These are phyloP conservation scores for Lichtheimia hyalospora DNA, from an alignment of 371 early-diverging fungal species.

Conservation along the genomic window DNA sequence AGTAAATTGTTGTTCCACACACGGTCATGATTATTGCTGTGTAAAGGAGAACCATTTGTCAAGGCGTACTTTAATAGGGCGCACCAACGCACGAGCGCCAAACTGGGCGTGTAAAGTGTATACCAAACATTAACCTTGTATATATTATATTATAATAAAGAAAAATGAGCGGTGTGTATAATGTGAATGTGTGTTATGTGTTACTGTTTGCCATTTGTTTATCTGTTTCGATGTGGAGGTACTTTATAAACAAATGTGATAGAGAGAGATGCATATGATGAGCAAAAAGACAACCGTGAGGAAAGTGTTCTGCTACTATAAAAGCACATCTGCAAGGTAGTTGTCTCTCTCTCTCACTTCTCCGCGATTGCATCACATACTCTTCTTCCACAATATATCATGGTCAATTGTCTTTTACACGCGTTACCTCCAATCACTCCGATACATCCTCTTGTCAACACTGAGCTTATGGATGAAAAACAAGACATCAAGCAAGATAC, in stretches of 20 bases:
- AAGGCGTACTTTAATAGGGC: too few species aligned
- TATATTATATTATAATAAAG: too few species aligned
- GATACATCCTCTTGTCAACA: not conserved
- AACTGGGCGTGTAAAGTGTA: too few species aligned
- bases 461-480: not conserved
- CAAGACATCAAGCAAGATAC: not conserved
- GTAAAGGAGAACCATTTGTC: too few species aligned
- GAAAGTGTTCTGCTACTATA: not conserved
- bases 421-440: constrained; percentile 1
- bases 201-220: constrained; percentile 3
- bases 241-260: not conserved
- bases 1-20: too few species aligned
- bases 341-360: not conserved
- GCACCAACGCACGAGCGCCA: too few species aligned
- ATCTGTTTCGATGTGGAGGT: constrained; percentile 9
- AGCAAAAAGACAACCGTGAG: not conserved
- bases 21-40: too few species aligned
- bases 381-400: not conserved
- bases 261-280: not conserved
- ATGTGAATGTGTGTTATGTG: not conserved
- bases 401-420: constrained; percentile 10
- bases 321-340: not conserved
- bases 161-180: too few species aligned
- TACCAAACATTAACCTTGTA: too few species aligned
- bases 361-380: not conserved